Evolutionary conservation across 495 filamentous ascomycete genomes (phyloP).

Genomic region (Hyaloscypha hepaticicola): DNA sequence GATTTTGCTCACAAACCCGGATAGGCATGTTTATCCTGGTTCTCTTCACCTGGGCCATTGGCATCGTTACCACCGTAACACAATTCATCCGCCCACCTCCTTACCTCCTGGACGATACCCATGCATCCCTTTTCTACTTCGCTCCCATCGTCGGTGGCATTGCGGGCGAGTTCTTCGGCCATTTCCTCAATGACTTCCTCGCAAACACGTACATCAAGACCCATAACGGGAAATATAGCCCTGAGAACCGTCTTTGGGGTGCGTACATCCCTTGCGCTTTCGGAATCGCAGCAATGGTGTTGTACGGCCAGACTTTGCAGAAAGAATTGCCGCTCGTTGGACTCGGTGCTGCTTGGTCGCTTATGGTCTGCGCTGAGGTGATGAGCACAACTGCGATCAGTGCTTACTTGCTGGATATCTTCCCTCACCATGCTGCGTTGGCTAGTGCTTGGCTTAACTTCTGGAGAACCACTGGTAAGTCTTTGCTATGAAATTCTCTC

Average conservation of each 20-base stretch:
- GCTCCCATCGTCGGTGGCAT: conserved; percentile 40
- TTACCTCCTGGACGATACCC: conserved; percentile 34
- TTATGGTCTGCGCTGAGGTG: conserved; percentile 35
- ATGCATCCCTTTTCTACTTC: conserved; percentile 36
- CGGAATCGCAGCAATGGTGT: conserved; percentile 19
- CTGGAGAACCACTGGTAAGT: conserved; percentile 31
- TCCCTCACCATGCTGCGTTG: conserved; percentile 37
- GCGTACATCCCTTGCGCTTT: conserved; percentile 5
- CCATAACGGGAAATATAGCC: conserved; percentile 26
- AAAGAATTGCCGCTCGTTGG: conserved; percentile 34
- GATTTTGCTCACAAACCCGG: not conserved
- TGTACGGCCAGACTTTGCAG: conserved; percentile 39
- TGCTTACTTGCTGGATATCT: conserved; percentile 40
- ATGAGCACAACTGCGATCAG: conserved; percentile 36
- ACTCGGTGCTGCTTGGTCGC: conserved; percentile 34
- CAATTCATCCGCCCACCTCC: conserved; percentile 39
- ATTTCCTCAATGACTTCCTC: conserved; percentile 43
- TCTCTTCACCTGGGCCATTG: conserved; percentile 39
- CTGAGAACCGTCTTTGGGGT: conserved; percentile 29
- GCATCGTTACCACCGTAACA: conserved; percentile 35
- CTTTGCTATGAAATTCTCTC: not conserved
- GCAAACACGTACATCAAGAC: conserved; percentile 23
- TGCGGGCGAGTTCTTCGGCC: conserved; percentile 38
- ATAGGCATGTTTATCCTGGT: conserved; percentile 11
- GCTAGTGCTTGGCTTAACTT: conserved; percentile 37